Evolutionary conservation across 73 alveolate species (phyloP), one percentile per base, ranked within the genome.

Genomic region (Paramecium sexaurelia): DNA sequence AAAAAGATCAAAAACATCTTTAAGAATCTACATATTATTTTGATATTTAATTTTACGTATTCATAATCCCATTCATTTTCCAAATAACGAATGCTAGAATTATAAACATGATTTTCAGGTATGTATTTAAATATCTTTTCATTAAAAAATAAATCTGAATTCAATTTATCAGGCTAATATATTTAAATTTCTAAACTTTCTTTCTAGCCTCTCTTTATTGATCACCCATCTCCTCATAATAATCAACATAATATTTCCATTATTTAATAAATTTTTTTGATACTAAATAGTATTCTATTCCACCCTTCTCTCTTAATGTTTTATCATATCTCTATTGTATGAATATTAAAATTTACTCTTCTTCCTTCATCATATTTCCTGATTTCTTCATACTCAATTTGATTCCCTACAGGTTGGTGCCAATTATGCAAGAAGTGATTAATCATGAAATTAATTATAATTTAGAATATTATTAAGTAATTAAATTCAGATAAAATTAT

Each of bases 41-140:
- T 29, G 43, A 61, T 61, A 24, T 61, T 61, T 27, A 71, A 13
- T 71, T 4, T 51, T 51, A 71, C 86, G 35, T 27, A 71, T 71
- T 71, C 86, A 71, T 71, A 71, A 71, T 71, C 86, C 86, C 86
- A 71, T 71, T 35, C 55, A 71, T 71, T 35, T 71, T 37, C 56
- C 43, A 71, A 35, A 35, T 33, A 35, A 35, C 56, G 55, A 19
- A 71, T 33, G 56, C 57, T 71, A 17, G 55, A 71, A 71, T 71
- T 71, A 71, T 71, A 71, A 32, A 35, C 86, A 71, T 71, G 86
- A 20, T 71, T 61, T 71, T 71, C 86, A 35, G 86, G 86, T 35
- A 35, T 15, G 17, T 71, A 71, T 71, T 71, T 71, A 37, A 71
- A 71, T 10, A 71, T 13, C 43, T 71, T 71, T 37, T 71, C 86